phyloP scores from a whole-genome alignment of 208 protist genomes.

The Phytomonas sp. region DNA sequence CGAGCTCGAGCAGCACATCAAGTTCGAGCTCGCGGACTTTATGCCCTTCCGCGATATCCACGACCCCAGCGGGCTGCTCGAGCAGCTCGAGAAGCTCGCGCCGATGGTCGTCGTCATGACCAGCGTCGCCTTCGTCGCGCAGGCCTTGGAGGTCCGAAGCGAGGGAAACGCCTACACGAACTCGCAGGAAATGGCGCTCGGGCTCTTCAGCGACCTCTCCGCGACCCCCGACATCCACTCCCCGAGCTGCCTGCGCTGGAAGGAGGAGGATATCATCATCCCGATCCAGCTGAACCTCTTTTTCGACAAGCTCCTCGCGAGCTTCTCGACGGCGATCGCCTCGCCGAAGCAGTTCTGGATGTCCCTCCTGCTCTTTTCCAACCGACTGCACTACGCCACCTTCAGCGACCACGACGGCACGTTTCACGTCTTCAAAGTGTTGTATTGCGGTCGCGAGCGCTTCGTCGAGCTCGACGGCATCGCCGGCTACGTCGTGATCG shows the following conservation, averaged over 20 bases:
- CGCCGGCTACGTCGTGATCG: slow-evolving; percentile 40
- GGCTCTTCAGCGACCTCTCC: slow-evolving; percentile 67
- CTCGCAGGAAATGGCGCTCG: slow-evolving; percentile 58
- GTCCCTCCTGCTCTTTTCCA: slow-evolving; percentile 58
- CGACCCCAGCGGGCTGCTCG: slow-evolving; percentile 41
- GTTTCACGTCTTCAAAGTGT: slow-evolving; percentile 62
- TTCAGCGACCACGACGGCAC: slow-evolving; percentile 71
- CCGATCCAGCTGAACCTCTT: slow-evolving; percentile 58
- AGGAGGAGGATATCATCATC: slow-evolving; percentile 49
- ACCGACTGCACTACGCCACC: slow-evolving; percentile 42
- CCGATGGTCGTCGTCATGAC: slow-evolving; percentile 49
- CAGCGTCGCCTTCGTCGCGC: slow-evolving; percentile 42
- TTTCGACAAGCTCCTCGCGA: slow-evolving; percentile 63
- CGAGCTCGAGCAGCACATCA: slow-evolving; percentile 58
- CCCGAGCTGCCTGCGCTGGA: slow-evolving; percentile 57
- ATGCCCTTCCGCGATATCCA: slow-evolving; percentile 57
- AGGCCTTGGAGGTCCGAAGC: slow-evolving; percentile 57
- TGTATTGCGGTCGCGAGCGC: slow-evolving; percentile 47
- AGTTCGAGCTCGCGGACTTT: slow-evolving; percentile 51
- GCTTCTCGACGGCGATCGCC: slow-evolving; percentile 53
- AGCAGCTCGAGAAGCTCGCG: slow-evolving; percentile 53
- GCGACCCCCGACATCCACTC: slow-evolving; percentile 68
- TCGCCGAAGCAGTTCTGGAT: slow-evolving; percentile 58
- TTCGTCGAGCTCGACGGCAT: slow-evolving; percentile 68
- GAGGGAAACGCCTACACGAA: slow-evolving; percentile 61